Conservation (phyloP, 2,329 filamentous ascomycete genomes). For the Pseudogymnoascus sp. region DNA sequence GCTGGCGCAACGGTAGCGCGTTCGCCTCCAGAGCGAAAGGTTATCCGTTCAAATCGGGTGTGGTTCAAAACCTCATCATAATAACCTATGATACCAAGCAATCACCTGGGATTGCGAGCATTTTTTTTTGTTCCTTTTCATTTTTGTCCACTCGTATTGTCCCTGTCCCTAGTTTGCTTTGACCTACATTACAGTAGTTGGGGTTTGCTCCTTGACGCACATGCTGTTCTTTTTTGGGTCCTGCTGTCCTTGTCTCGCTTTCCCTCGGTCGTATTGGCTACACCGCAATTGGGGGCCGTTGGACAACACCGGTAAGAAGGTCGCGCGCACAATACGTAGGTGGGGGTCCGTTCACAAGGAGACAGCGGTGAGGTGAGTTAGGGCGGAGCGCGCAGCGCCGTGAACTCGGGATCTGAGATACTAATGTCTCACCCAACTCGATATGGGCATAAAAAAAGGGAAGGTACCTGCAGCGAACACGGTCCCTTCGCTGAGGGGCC, state of each 20-base stretch:
- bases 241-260: not conserved
- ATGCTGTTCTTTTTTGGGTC: not conserved
- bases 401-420: not conserved
- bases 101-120: not conserved
- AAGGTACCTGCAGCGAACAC: not conserved
- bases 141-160: not conserved
- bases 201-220: not conserved
- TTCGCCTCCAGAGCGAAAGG: constrained; percentile 4
- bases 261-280: not conserved
- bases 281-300: not conserved
- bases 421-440: not conserved
- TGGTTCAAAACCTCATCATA: constrained; percentile 1
- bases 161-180: not conserved
- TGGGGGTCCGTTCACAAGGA: not conserved
- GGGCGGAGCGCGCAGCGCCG: no score
- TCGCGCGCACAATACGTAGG: not conserved
- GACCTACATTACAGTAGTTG: no score
- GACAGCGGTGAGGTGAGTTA: no score
- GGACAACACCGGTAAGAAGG: not conserved
- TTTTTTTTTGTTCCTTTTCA: not conserved
- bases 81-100: constrained; percentile 4
- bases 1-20: constrained; percentile 2
- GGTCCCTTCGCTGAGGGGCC: not conserved
- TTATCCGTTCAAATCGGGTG: constrained; percentile 6
- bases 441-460: not conserved